Evolutionary conservation across 2,329 filamentous ascomycete genomes (phyloP), one percentile per base, ranked within the genome.

Genomic region (Hysterium pulicare): DNA sequence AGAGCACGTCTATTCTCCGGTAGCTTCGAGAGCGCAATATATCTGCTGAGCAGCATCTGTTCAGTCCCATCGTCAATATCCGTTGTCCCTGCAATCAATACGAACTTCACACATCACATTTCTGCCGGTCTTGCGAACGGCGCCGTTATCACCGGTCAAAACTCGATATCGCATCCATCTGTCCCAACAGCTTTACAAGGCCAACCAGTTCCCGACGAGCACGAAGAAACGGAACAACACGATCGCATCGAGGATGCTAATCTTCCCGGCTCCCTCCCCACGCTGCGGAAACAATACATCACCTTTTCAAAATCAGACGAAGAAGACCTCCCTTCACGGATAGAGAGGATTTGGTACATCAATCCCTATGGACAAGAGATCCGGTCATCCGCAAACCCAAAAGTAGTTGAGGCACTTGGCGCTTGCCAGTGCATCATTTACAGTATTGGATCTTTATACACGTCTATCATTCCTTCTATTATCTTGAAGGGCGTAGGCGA

Each of bases 331-430:
- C 79, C 87, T 0, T 77, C 85, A 0, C 78, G 87, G 21, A 95
- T 97, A 53, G 75, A 83, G 41, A 73, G 90, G 2, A 77, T 97
- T 23, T 97, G 90, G 89, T 97, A 97, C 71, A 97, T 97, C 71
- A 97, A 96, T 59, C 91, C 91, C 0, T 97, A 96, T 64, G 91
- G 91, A n/a, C 89, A 96, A 62, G 90, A 96, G 67, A 96, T 97
- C 53, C 81, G 84, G 15, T 87, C 90, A 0, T 78, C 83, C 0
- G 86, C 89, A 2, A 97, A 95, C 57, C 83, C 89, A 0, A 83
- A 88, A 38, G 88, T 91, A 0, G 56, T 95, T 0, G 77, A 81
- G 6, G 81, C 88, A 0, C 65, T 97, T 1, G 70, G 72, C 13
- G 69, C 71, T 2, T 78, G 86, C 0, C 77, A 81, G 42, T 83